A percentile compares a stretch with the other conserved stretches of the same genome.
phyloP scores from a whole-genome alignment of 352 stramenopile genomes.

The Pythium chondricola region DNA sequence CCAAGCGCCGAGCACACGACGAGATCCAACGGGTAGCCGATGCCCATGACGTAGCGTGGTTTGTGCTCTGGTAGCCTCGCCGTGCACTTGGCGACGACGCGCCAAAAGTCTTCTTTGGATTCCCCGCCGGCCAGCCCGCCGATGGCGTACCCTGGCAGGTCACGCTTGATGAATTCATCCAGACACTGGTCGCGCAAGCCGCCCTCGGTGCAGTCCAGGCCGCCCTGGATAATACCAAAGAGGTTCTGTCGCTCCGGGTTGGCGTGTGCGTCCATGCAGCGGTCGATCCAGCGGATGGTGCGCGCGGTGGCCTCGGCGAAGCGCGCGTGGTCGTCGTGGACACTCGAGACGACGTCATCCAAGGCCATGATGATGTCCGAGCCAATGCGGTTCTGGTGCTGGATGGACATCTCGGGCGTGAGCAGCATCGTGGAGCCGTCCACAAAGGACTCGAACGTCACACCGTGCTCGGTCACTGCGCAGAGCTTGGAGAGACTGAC shows the following conservation, averaged over 20 bases:
- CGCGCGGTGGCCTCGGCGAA: conserved; percentile 91
- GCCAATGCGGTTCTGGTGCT: conserved; percentile 95
- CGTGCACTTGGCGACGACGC: conserved; percentile 82
- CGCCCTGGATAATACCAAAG: conserved; percentile 96
- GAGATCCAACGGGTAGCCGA: conserved; percentile 96
- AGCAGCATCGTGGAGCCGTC: conserved; percentile 90
- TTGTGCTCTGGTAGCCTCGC: conserved; percentile 88
- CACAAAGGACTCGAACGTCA: conserved; percentile 83
- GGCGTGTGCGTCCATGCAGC: conserved; percentile 90
- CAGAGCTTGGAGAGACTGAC: conserved; percentile 94
- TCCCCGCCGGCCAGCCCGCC: conserved; percentile 92
- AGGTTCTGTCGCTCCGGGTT: conserved; percentile 89
- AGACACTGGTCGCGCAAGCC: conserved; percentile 93
- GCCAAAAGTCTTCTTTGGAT: conserved; percentile 94
- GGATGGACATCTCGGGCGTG: conserved; percentile 89
- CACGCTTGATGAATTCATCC: conserved; percentile 77
- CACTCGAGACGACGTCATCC: conserved; percentile 94
- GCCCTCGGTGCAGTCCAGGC: conserved; percentile 86
- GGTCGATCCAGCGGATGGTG: conserved; percentile 94
- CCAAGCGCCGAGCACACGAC: conserved; percentile 95
- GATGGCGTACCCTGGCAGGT: conserved; percentile 92
- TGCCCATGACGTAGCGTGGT: conserved; percentile 97
- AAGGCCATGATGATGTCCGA: conserved; percentile 98
- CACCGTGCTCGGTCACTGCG: conserved; percentile 84
- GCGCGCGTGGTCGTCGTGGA: conserved; percentile 78